Base-by-base conservation (phyloP, 2,329 filamentous ascomycete genomes). In the Fulvia fulva region DNA sequence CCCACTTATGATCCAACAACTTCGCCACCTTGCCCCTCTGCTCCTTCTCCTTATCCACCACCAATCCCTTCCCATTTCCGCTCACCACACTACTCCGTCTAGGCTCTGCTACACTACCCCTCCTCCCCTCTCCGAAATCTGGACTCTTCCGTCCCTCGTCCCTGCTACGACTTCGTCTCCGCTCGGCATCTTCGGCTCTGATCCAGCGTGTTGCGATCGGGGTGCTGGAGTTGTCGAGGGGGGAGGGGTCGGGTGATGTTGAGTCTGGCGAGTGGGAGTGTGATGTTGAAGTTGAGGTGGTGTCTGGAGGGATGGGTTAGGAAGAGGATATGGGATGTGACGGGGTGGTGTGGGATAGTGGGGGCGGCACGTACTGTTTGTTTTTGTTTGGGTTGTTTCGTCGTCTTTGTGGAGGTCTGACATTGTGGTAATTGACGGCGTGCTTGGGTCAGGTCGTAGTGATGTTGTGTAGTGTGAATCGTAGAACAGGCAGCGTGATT, bases 1-100 rank as follows among this genome's bases (percentile, higher is more conserved):
- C 59, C 58, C 56, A 57, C 43, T 52, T 58, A 59, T 63, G 61
- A 23, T 58, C 61, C 45, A 61, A 54, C 7, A 63, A 49, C 58
- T 49, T 60, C 51, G 56, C 28, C 37, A 63, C 51, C 41, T 28
- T 32, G 21, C 54, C 56, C 22, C 61, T 53, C 45, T 63, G 56
- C 56, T 61, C 58, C 56, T 59, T 63, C 61, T 63, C 61, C 22
- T 54, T 51, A 51, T 63, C 61, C 11, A 51, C 41, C 23, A 25
- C 3, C 47, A 50, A 7, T 7, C 14, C 14, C 37, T 41, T 41
- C 37, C 37, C 26, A 34, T 41, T 41, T n/a, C 37, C 26, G 26
- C 57, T 59, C 61, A 56, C 59, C 9, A 63, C 56, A 21, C 50
- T 58, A 23, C 41, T 52, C 6, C 56, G 55, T 28, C 55, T 51